phyloP scores from a whole-genome alignment of 805 yeast species.

The Phaffomyces opuntiae region DNA sequence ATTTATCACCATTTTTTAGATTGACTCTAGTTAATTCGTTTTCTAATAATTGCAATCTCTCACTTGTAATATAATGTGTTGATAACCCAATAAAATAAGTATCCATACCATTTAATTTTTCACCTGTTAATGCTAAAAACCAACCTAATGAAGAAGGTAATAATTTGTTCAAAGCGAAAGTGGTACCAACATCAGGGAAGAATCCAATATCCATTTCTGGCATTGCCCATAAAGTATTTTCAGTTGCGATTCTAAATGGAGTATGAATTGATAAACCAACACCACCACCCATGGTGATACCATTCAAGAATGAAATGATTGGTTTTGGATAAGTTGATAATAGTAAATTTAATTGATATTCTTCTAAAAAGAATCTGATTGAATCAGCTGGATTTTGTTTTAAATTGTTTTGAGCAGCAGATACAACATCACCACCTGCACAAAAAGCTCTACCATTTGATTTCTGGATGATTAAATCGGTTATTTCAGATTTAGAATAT shows the following conservation, averaged over 20 bases:
- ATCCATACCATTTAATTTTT: constrained; percentile 68
- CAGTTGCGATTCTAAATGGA: constrained; percentile 91
- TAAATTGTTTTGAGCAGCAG: constrained; percentile 57
- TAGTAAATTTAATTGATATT: constrained; percentile 74
- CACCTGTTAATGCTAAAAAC: constrained; percentile 83
- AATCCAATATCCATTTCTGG: constrained; percentile 97
- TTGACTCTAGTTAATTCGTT: constrained; percentile 47
- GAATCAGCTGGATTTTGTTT: constrained; percentile 41
- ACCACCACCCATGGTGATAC: constrained; percentile 98
- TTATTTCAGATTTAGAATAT: constrained; percentile 61
- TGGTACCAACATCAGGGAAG: constrained; percentile 92
- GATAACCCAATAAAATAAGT: constrained; percentile 81
- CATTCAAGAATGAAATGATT: constrained; percentile 77
- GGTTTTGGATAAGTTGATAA: constrained; percentile 85
- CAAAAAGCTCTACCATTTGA: constrained; percentile 64
- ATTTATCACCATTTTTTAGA: constrained; percentile 22
- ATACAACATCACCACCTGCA: constrained; percentile 95
- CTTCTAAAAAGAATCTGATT: constrained; percentile 63
- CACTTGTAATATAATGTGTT: constrained; percentile 78
- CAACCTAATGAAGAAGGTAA: constrained; percentile 74
- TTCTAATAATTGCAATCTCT: constrained; percentile 53
- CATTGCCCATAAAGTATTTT: constrained; percentile 88
- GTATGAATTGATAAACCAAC: constrained; percentile 88
- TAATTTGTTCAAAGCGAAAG: constrained; percentile 78
- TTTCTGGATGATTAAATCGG: constrained; percentile 60